A percentile compares a stretch with the other conserved stretches of the same genome.
phyloP scores from a whole-genome alignment of 2,329 filamentous ascomycete species.

The Cucurbitaria berberidis region DNA sequence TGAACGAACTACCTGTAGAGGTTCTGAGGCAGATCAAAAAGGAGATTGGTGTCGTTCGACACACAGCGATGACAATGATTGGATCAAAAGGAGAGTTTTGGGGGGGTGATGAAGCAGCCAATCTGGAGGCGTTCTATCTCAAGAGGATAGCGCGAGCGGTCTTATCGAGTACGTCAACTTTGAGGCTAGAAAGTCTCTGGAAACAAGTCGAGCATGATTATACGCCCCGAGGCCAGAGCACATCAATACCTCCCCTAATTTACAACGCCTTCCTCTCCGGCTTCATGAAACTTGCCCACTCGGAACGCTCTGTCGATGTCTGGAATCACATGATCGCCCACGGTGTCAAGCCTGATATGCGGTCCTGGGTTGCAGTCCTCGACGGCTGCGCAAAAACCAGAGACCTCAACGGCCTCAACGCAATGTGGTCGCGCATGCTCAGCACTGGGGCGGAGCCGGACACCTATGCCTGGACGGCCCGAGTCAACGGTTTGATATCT shows the following conservation, averaged over 20 bases:
- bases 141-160: constrained; percentile 36
- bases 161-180: constrained; percentile 16
- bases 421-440: constrained; percentile 71
- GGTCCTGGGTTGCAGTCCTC: constrained; percentile 76
- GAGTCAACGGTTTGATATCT: constrained; percentile 70
- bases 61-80: constrained; percentile 24
- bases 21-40: constrained; percentile 20
- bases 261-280: constrained; percentile 56
- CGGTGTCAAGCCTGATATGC: constrained; percentile 64
- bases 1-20: constrained; percentile 21
- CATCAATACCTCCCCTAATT: constrained; percentile 36
- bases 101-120: constrained; percentile 12
- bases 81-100: constrained; percentile 9
- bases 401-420: constrained; percentile 66
- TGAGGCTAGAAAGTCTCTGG: constrained; percentile 33
- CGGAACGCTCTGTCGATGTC: constrained; percentile 57
- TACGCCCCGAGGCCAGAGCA: constrained; percentile 10
- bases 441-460: constrained; percentile 67
- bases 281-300: constrained; percentile 54
- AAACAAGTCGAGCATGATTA: constrained; percentile 26
- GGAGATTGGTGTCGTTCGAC: constrained; percentile 31
- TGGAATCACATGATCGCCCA: constrained; percentile 64
- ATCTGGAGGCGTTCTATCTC: constrained; percentile 33
- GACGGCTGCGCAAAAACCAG: constrained; percentile 68
- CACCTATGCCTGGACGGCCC: constrained; percentile 70